A percentile compares a stretch with the other conserved stretches of the same genome.
Evolutionary conservation across 306 rosid genomes (phyloP).

Genomic region (Casuarina cunninghamiana): DNA sequence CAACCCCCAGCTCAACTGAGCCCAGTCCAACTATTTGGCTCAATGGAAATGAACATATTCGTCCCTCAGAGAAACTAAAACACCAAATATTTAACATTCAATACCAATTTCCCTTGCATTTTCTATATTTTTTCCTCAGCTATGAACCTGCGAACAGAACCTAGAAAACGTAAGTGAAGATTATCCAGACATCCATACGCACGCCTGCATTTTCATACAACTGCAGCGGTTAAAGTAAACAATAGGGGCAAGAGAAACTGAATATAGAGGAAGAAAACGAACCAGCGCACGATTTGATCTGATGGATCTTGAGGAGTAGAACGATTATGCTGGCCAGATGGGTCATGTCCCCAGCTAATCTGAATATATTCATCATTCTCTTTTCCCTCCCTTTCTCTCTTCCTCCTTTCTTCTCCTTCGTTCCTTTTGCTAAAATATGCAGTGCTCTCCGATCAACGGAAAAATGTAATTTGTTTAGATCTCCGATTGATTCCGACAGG

Average conservation of each 20-base stretch:
- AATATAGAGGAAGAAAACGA: not conserved
- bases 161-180: not conserved
- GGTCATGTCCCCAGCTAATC: constrained; percentile 33
- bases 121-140: not conserved
- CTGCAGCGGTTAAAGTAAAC: no score
- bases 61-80: not conserved
- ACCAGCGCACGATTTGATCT: constrained; percentile 18
- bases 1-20: not conserved
- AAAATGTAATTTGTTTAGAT: constrained; percentile 15
- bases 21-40: not conserved
- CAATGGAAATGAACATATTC: not conserved
- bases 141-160: not conserved
- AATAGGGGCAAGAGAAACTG: no score
- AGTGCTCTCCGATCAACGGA: constrained; percentile 17
- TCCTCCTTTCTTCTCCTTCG: not conserved
- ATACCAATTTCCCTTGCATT: not conserved
- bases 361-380: constrained; percentile 19
- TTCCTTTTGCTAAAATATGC: not conserved
- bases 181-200: not conserved
- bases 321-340: constrained; percentile 25
- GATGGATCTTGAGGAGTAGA: constrained; percentile 24
- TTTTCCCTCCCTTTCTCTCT: not conserved
- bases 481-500: constrained; percentile 22
- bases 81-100: not conserved
- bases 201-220: not conserved